Evolutionary conservation across 148 eudicot genomes (phyloP), one percentile per base, ranked within the genome.

Genomic region (Gaultheria prostrata): DNA sequence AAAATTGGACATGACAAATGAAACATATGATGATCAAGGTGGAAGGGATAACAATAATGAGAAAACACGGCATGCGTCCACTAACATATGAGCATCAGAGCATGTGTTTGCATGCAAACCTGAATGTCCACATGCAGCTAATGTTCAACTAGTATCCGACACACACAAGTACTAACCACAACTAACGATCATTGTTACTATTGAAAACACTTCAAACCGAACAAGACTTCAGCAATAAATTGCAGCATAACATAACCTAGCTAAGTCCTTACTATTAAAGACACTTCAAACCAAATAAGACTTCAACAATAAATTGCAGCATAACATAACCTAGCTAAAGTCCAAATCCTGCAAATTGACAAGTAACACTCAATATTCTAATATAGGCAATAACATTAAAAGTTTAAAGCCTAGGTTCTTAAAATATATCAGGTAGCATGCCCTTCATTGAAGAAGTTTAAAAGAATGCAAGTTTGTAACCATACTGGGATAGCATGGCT

Each of bases 401-500:
- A 63, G 70, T 63, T 63, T 10, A 61, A 14, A 63, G 43, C 1
- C 43, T 51, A 30, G 32, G 28, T 69, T 50, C 57, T 53, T 43
- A 18, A 82, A 51, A 53, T 33, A 70, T 18, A 67, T 9, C 56
- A 3, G 8, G 54, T 80, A 81, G 59, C 71, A 81, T 50, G 65
- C 45, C 83, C 46, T 26, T 14, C 32, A 71, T 45, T 72, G 75
- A 71, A 79, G 51, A 79, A 53, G 3, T 81, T 67, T n/a, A 69
- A 43, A 0, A 80, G 35, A 30, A 78, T 24, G 1, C 3, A 71
- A 53, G 81, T 28, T 30, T 59, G 76, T 32, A 78, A 77, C 83
- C 95, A 84, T 91, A 97, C 98, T 77, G 98, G 99, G 88, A 94
- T 91, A 50, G 91, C 98, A 90, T 94, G 99, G 84, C 97, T 97